Conservation (phyloP, 192 early-diverging fungal genomes). For the Entrophospora sp. region DNA sequence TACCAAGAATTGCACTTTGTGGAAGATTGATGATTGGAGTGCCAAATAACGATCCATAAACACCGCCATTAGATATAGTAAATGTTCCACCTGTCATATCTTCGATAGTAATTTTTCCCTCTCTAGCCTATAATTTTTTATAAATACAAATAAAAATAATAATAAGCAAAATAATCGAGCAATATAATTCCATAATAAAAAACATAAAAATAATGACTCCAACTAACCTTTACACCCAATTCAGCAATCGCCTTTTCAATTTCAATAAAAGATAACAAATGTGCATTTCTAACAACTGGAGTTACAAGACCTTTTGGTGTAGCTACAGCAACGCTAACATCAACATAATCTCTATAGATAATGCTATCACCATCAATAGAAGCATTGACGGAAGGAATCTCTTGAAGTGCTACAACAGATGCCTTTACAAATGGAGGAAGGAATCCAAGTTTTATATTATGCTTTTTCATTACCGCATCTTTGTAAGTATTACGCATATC, state of each 20-base stretch:
- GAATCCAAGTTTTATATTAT: constrained; percentile 95
- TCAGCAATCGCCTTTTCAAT: constrained; percentile 87
- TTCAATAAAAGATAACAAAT: constrained; percentile 75
- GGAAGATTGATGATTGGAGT: constrained; percentile 99
- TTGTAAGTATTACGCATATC: constrained; percentile 89
- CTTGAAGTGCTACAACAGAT: constrained; percentile 70
- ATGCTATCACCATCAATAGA: constrained; percentile 87
- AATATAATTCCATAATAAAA: too few relatives aligned
- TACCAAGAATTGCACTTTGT: constrained; percentile 94
- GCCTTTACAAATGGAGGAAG: constrained; percentile 98
- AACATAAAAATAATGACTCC: too few relatives aligned
- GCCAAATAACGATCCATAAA: constrained; percentile 94
- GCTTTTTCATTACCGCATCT: constrained; percentile 86
- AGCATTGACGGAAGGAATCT: constrained; percentile 91
- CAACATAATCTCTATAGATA: constrained; percentile 91
- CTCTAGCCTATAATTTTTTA: constrained; percentile 59
- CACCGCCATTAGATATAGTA: constrained; percentile 98
- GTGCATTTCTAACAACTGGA: constrained; percentile 88
- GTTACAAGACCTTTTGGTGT: constrained; percentile 99
- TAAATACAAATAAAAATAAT: not conserved
- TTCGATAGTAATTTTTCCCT: constrained; percentile 94
- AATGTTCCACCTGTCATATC: constrained; percentile 98
- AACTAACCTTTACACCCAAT: constrained; percentile 70
- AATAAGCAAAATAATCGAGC: too few relatives aligned
- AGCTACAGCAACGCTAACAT: constrained; percentile 92